Base-by-base conservation (phyloP, 2,329 filamentous ascomycete genomes). In the Colletotrichum gloeosporioides region DNA sequence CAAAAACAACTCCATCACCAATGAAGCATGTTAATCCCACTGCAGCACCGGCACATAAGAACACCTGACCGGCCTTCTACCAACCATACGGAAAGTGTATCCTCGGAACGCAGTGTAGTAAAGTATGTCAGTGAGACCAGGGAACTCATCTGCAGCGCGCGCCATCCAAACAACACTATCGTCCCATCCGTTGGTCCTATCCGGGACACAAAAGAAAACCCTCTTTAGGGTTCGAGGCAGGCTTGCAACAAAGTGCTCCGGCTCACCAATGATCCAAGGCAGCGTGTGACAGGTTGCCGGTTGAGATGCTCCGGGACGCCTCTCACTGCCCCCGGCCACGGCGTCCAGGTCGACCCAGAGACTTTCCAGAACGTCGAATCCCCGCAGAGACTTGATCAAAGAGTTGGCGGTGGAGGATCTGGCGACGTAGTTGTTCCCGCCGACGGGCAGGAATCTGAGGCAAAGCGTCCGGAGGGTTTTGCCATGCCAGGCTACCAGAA, bases 1-100 rank as follows among this genome's bases (percentile, higher is more conserved):
- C n/a, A 22, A 22, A 3, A 22, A 1, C 0, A 49, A 9, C n/a
- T 22, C 10, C 10, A 0, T 13, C 0, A 49, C n/a, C 10, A 49
- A 1, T 3, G 0, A 49, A 12, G 10, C n/a, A 4, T 3, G 0
- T 49, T 3, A 49, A 22, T 53, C 44, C 44, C 44, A 53, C 44
- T 25, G 44, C 44, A 53, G n/a, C 0, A 4, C 44, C 44, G n/a
- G 44, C n/a, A 53, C 44, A 53, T 4, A 22, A 22, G 44, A 3
- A 8, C n/a, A 53, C n/a, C 44, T 53, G 6, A 8, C 12, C 0
- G 44, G 44, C n/a, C 44, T 53, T 13, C 44, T 53, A 8, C 44
- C 0, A 53, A 53, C 4, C 12, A 22, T 53, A 0, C 44, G 44
- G n/a, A 53, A 22, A 13, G 44, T 53, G 6, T 4, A 53, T 4